Evolutionary conservation across 257 asterid species (phyloP).

Genomic region (Nicotiana tomentosiformis): DNA sequence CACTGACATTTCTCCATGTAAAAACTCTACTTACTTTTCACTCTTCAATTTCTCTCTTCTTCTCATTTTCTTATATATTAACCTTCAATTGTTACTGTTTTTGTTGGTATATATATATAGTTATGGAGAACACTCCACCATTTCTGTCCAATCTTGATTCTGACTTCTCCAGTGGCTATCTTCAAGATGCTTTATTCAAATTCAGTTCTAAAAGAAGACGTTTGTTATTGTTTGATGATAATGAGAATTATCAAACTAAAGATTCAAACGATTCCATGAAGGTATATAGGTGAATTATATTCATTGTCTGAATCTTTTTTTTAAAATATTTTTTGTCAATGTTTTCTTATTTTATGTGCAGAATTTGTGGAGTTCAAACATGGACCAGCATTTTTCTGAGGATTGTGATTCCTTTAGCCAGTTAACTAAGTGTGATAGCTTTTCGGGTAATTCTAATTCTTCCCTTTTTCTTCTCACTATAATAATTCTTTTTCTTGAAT

Average conservation of each 20-base stretch:
- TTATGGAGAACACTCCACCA: conserved; percentile 36
- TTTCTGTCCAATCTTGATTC: conserved; percentile 22
- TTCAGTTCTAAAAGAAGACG: conserved; percentile 69
- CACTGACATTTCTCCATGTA: conserved; percentile 48
- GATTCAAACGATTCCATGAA: conserved; percentile 10
- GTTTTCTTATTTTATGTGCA: conserved; percentile 4
- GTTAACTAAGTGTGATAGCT: conserved; percentile 28
- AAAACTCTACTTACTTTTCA: neutral
- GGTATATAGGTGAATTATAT: neutral
- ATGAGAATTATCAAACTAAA: conserved; percentile 17
- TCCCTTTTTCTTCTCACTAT: neutral
- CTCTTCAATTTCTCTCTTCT: neutral
- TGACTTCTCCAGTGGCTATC: conserved; percentile 65
- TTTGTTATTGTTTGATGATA: conserved; percentile 27
- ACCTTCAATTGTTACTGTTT: neutral
- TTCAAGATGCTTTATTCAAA: conserved; percentile 79
- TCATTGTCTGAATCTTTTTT: neutral
- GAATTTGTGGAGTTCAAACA: conserved; percentile 29
- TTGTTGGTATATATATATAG: neutral
- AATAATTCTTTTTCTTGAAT: neutral
- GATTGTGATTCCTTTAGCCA: conserved; percentile 27
- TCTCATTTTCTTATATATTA: too few relatives aligned
- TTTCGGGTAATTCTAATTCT: conserved; percentile 21
- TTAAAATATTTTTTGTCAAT: too few relatives aligned
- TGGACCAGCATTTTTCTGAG: conserved; percentile 23